Evolutionary conservation across 129 eudicot genomes (phyloP), one percentile per base, ranked within the genome.

Genomic region (Lactuca saligna): DNA sequence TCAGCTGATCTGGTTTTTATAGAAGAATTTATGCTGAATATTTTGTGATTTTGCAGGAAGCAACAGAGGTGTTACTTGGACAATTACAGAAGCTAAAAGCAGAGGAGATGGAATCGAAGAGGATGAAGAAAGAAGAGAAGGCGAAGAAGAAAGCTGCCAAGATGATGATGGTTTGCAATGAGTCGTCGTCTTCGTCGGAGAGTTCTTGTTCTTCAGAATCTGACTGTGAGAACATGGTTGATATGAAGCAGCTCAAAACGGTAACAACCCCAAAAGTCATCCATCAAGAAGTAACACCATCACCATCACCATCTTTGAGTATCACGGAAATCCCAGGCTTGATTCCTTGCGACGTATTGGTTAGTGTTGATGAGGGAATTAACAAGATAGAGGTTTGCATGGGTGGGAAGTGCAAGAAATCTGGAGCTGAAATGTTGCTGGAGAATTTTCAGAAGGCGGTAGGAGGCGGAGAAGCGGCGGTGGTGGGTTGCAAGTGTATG

Each of bases 351-450:
- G 41, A 8, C 17, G 63, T 72, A 8, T 10, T 12, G n/a, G 4
- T 46, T 46, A 46, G 51, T 46, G 51, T 46, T 12, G 34, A 2
- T 7, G 68, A 48, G 17, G 62, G 66, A 7, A 29, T n/a, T 3
- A 38, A 75, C 79, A 91, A 71, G 79, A 84, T 92, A 31, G 96
- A 92, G 79, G 98, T 92, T 11, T 92, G 98, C 38, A 92, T 86
- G 98, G 98, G 98, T 6, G 96, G 98, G 0, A 89, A 92, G 62
- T 92, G 98, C 86, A 92, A 86, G 91, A 92, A 86, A 78, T 81
- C 91, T 0, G 98, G 98, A 0, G 90, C 81, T 0, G 88, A 65
- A 2, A 42, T 59, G 53, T 25, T 93, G 71, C 17, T 93, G 76
- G 90, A 81, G 32, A 78, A 83, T 55, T 89, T 93, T 57, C 79